Base-by-base conservation (phyloP, 257 asterid species). In the Coffea canephora region DNA sequence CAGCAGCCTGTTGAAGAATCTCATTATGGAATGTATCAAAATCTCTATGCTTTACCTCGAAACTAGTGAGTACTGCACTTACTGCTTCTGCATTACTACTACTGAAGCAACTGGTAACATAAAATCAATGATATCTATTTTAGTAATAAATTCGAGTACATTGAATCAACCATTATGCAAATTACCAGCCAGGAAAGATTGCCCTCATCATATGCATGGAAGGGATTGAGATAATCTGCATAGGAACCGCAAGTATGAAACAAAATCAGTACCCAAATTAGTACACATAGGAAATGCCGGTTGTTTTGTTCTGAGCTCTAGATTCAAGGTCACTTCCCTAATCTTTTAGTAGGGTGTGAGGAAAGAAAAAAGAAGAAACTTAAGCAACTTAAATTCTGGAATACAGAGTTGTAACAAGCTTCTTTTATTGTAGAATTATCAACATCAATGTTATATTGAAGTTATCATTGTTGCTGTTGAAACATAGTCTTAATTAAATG, bases 171-270 rank as follows among this genome's bases (percentile, higher is more conserved):
- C 5, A 39, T 39, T 39, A 39, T 39, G 43, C 54, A 10, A 72
- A 74, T 85, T 91, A 95, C 99, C 97, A 93, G 97, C 99, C 99
- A 95, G 76, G 99, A 95, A 69, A 95, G 96, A 81, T 95, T 95
- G 61, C 99, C 99, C 75, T 95, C 98, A 73, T 95, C 99, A 83
- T 95, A 95, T 15, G 98, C 99, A 80, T 95, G 99, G 86, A 95
- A 93, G 23, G 97, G 94, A 74, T 88, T 91, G 82, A 91, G 97
- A 87, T 95, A 95, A 90, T 95, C 98, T 95, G 91, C 88, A 83
- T 27, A 79, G 36, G 15, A 7, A 50, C 27, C 78, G n/a, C 75
- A 69, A 71, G 78, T 77, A 72, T 11, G 57, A 25, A 54, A 15
- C 46, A 48, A 66, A 49, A 55, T 13, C 19, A 72, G 59, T 57